Conservation (phyloP, 257 asterid species). For the Nicotiana attenuata region DNA sequence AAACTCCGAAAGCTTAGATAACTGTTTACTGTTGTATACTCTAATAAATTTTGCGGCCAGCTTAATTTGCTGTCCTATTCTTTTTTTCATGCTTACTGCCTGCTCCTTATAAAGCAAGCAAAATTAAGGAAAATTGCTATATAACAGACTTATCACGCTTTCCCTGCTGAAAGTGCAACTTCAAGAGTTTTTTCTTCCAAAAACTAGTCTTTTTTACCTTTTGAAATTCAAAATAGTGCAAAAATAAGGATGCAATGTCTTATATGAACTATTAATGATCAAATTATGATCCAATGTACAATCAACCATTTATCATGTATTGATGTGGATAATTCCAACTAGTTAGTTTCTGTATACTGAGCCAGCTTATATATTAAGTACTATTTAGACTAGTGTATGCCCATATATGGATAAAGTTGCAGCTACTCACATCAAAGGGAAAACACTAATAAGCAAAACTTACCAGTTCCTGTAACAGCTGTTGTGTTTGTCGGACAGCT, state of each 20-base stretch:
- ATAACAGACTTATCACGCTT: neutral
- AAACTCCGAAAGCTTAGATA: neutral
- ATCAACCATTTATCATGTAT: neutral
- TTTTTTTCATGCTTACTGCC: neutral
- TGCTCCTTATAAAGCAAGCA: neutral
- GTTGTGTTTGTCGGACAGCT: slow-evolving; percentile 37
- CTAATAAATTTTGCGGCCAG: neutral
- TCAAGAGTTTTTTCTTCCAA: neutral
- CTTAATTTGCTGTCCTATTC: neutral
- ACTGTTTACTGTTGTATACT: neutral
- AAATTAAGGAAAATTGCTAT: neutral
- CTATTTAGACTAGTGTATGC: neutral
- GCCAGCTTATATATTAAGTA: neutral
- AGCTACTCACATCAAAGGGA: neutral
- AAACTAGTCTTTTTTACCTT: neutral
- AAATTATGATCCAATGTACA: neutral
- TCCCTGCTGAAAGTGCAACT: neutral
- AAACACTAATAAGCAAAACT: slow-evolving; percentile 10
- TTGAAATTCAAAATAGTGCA: neutral
- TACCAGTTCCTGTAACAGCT: slow-evolving; percentile 43
- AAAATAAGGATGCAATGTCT: neutral
- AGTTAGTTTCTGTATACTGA: neutral
- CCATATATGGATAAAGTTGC: neutral
- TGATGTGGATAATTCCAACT: neutral
- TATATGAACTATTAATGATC: neutral